Evolutionary conservation across 2,329 filamentous ascomycete genomes (phyloP), one percentile per base, ranked within the genome.

Genomic region (Microdochium nivale): DNA sequence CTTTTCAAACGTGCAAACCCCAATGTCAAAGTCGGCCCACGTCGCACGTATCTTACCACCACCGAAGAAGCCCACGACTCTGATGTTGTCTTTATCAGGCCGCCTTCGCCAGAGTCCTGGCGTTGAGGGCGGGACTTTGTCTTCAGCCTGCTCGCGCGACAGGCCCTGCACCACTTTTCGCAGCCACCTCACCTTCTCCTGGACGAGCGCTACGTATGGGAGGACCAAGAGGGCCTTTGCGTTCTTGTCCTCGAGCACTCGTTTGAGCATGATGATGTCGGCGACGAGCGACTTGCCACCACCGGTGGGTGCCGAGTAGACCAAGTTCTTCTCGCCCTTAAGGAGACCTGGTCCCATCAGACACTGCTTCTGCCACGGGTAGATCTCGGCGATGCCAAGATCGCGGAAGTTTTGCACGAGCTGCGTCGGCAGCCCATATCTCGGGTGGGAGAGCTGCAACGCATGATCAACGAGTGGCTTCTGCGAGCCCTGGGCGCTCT

Each of bases 1-100:
- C 79, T 90, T 91, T 69, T 91, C 87, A 54, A 90, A 84, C 1
- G 87, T 90, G 68, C 87, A 90, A 40, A 90, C 79, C 1, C 83
- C 87, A 60, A 91, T 82, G 62, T 91, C 87, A 58, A 88, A 86
- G 60, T 90, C 86, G 25, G 77, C 72, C 86, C 87, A 90, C 1
- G 77, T 81, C 11, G 79, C 72, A 55, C 79, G 78, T 25, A 83
- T 74, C 62, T 83, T 87, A 59, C 81, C 86, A 3, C 87, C 87
- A 4, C 87, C 87, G 65, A 88, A 89, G 63, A 88, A 89, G 0
- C 86, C 86, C 21, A 84, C 79, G 1, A 90, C 81, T 40, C 83
- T 77, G 30, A 90, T 71, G 3, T 72, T 71, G 53, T 79, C 78
- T 52, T 83, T 76, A 52, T 81, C 73, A 48, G 77, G 74, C 48